These are phyloP conservation scores for Microsporum canis DNA, from an alignment of 2,329 filamentous ascomycete species.

Conservation along the genomic window DNA sequence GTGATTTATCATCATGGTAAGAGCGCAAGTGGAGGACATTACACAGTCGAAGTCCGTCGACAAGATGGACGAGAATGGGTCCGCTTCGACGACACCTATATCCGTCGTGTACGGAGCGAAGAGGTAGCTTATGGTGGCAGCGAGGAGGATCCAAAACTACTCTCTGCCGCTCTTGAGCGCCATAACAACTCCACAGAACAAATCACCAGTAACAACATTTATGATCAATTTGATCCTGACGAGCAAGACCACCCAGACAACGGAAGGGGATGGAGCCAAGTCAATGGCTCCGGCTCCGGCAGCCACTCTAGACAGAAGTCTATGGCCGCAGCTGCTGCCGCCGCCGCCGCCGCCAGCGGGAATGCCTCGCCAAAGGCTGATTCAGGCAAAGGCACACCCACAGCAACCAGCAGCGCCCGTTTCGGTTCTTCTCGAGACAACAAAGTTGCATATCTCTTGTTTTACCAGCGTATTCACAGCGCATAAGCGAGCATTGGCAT, in stretches of 20 bases:
- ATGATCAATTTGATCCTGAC: conserved; percentile 54
- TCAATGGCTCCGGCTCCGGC: conserved; percentile 47
- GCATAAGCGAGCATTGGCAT: background rate
- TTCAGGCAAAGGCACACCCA: conserved; percentile 45
- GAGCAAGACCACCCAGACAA: conserved; percentile 55
- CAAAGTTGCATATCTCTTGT: conserved; percentile 92
- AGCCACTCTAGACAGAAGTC: conserved; percentile 55
- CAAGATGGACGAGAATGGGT: conserved; percentile 97
- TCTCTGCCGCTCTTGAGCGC: conserved; percentile 54
- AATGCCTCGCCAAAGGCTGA: conserved; percentile 42
- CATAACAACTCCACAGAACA: conserved; percentile 54
- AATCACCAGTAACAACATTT: conserved; percentile 51
- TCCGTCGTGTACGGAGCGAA: conserved; percentile 71
- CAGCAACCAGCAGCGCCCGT: conserved; percentile 28
- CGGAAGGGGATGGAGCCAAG: conserved; percentile 67
- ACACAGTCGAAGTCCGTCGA: conserved; percentile 90
- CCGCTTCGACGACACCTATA: conserved; percentile 83
- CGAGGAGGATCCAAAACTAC: conserved; percentile 63
- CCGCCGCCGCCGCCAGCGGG: conserved; percentile 51
- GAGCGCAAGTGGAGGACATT: conserved; percentile 90
- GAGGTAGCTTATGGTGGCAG: conserved; percentile 79
- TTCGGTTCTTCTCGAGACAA: conserved; percentile 64
- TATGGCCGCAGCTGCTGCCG: conserved; percentile 30
- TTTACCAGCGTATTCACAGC: conserved; percentile 66
- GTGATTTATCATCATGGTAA: conserved; percentile 98